Base-by-base conservation (phyloP, 2,329 filamentous ascomycete species). In the Hypoxylon sp. region DNA sequence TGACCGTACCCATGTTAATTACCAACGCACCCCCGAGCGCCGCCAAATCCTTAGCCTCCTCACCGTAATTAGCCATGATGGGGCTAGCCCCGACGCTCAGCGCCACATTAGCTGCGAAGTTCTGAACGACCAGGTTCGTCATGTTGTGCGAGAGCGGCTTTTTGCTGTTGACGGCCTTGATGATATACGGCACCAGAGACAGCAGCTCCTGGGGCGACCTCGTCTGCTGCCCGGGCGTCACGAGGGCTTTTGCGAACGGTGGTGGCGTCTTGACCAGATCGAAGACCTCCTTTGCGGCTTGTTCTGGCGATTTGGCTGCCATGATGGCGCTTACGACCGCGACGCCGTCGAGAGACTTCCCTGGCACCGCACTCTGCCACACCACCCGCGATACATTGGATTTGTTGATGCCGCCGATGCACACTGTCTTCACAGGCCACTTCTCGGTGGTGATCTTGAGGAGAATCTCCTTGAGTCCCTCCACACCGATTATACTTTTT, bases 121-220 rank as follows among this genome's bases (percentile, higher is more conserved):
- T 97, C 76, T 97, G 94, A 22, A 98, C 95, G 0, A 98, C 95
- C 58, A 94, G 86, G 78, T 98, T 98, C 59, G 96, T 98, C 93
- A 98, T 98, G 81, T 97, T 98, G 81, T 98, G 95, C 55, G 92
- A 92, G 22, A 98, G 85, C 0, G 94, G 94, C 63, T 87, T 90
- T 47, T 81, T 84, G 2, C 83, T 78, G 4, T 87, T 87, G 52
- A 97, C 86, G 5, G 85, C 84, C 66, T 82, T 83, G 47, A 97
- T 84, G 17, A 92, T 81, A 44, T 75, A 75, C 1, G 80, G 78
- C 3, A 79, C 77, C 11, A 74, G 53, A 2, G 59, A 54, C 31
- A 82, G n/a, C 9, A 82, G 58, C 5, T 75, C 64, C 24, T 69
- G 58, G 2, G 65, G 64, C 1, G 72, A 61, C 14, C 68, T 65